Evolutionary conservation across 805 yeast genomes (phyloP), one percentile per base, ranked within the genome.

Genomic region (Candida endomychidarum): DNA sequence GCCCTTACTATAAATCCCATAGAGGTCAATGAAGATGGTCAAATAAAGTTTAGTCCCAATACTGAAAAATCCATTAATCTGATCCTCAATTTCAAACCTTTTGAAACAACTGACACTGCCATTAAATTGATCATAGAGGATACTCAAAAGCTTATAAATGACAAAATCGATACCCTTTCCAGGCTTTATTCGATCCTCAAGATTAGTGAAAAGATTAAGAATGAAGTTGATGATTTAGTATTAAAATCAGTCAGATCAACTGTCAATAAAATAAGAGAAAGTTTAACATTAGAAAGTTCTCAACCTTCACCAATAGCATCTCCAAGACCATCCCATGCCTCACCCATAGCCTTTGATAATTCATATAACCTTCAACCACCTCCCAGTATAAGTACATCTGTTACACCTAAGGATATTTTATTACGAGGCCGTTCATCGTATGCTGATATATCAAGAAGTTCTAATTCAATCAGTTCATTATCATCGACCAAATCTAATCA

Each of bases 201-300:
- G 40, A 88, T 83, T 57, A 80, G 86, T 15, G 83, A 83, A 47
- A 82, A 80, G 51, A 80, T 89, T 36, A 84, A 86, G 38, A 77
- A 74, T 38, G 96, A 90, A 58, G 85, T 88, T 3, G 93, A 88
- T 54, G 72, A 62, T 15, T 64, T 80, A 53, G 89, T 89, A 2
- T 60, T 85, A 19, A 61, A 67, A 25, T 69, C 83, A 1, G 86
- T 90, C 3, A 65, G 72, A 17, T 79, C 80, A 24, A 83, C 93
- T 0, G 73, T 88, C 2, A 59, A 63, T 25, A 77, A 73, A 49
- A 81, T 77, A 9, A 65, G 67, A 38, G 78, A 63, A 31, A 44
- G n/a, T 16, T 17, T 38, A 17, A 38, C 30, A 10, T 14, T 24
- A 6, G 20, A 21, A n/a, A 17, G 26, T 28, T 29, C 34, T 3